These are phyloP conservation scores for Exserohilum turcica DNA, from an alignment of 2,329 filamentous ascomycete species.

Conservation along the genomic window DNA sequence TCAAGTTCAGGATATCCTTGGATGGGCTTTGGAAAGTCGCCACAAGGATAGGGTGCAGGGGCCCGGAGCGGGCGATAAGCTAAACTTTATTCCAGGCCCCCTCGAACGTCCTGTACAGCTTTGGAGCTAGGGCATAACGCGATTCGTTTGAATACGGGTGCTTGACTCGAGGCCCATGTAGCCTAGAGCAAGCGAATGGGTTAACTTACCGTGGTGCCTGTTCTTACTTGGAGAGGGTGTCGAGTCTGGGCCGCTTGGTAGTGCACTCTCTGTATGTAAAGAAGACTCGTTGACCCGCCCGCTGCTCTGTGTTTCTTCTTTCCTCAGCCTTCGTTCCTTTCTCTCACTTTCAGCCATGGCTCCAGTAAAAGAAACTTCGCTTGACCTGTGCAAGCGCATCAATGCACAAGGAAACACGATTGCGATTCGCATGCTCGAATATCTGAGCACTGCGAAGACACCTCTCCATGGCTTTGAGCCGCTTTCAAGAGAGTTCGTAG, in stretches of 20 bases:
- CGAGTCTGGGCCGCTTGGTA: slow-evolving; percentile 18
- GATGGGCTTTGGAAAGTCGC: slow-evolving; percentile 6
- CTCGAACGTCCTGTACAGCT: slow-evolving; percentile 17
- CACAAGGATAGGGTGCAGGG: slow-evolving; percentile 19
- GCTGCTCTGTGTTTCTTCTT: slow-evolving; percentile 3
- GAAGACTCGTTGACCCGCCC: slow-evolving; percentile 15
- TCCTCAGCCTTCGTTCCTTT: slow-evolving; percentile 9
- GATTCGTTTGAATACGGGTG: slow-evolving; percentile 13
- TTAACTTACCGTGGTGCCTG: slow-evolving; percentile 20
- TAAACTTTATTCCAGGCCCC: slow-evolving; percentile 22
- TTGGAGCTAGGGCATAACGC: slow-evolving; percentile 14
- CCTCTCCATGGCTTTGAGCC: slow-evolving; percentile 52
- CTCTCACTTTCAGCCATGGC: slow-evolving; percentile 29
- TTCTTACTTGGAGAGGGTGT: slow-evolving; percentile 11
- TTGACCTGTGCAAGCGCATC: slow-evolving; percentile 63
- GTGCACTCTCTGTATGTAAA: slow-evolving; percentile 26
- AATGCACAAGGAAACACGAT: slow-evolving; percentile 61
- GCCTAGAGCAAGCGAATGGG: slow-evolving; percentile 26
- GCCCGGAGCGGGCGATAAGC: slow-evolving; percentile 26
- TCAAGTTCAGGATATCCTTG: slow-evolving; percentile 22
- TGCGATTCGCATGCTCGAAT: slow-evolving; percentile 53
- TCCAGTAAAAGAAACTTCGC: slow-evolving; percentile 47
- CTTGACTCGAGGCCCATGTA: slow-evolving; percentile 24
- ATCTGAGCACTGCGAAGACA: slow-evolving; percentile 42
- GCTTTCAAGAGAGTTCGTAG: slow-evolving; percentile 69